Conservation (phyloP, 768 basidiomycete genomes). For the Gymnopilus dilepis region DNA sequence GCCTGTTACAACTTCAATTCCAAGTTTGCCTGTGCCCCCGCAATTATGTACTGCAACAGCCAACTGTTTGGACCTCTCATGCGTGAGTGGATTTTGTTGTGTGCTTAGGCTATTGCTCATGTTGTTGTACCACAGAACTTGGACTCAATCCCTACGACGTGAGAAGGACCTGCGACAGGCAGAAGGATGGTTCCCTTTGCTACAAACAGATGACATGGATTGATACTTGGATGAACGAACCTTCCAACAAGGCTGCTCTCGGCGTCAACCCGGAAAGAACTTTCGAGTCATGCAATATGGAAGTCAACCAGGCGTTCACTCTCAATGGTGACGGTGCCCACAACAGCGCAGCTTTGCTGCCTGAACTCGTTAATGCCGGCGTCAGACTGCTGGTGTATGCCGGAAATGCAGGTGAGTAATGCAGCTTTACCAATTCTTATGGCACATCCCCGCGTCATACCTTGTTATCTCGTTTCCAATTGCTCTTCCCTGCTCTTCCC, state of each 20-base stretch:
- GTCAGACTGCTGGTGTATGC: slow-evolving; percentile 89
- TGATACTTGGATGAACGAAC: slow-evolving; percentile 85
- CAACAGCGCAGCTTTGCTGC: slow-evolving; percentile 78
- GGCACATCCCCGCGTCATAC: background rate
- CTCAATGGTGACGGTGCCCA: slow-evolving; percentile 88
- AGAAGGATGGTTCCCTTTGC: slow-evolving; percentile 69
- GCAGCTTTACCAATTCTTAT: background rate
- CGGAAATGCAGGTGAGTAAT: slow-evolving; percentile 78
- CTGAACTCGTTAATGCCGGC: slow-evolving; percentile 82
- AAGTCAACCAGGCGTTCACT: slow-evolving; percentile 81
- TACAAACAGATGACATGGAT: slow-evolving; percentile 86
- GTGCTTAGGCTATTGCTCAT: background rate
- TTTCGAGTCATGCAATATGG: slow-evolving; percentile 78
- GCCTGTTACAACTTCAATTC: slow-evolving; percentile 69
- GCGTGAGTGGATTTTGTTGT: slow-evolving; percentile 48
- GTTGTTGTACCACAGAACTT: slow-evolving; percentile 47
- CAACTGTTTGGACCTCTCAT: slow-evolving; percentile 76
- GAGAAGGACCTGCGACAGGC: slow-evolving; percentile 72
- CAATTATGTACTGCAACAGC: slow-evolving; percentile 78
- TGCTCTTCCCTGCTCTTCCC: background rate
- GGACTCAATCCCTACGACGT: slow-evolving; percentile 92
- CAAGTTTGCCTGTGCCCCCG: slow-evolving; percentile 73
- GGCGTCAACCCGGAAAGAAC: slow-evolving; percentile 65
- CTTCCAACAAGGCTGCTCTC: slow-evolving; percentile 76
- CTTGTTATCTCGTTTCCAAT: background rate